A percentile compares a stretch with the other conserved stretches of the same genome.
These are phyloP conservation scores for Aureobasidium sp. DNA, from an alignment of 2,329 filamentous ascomycete species.

Conservation along the genomic window DNA sequence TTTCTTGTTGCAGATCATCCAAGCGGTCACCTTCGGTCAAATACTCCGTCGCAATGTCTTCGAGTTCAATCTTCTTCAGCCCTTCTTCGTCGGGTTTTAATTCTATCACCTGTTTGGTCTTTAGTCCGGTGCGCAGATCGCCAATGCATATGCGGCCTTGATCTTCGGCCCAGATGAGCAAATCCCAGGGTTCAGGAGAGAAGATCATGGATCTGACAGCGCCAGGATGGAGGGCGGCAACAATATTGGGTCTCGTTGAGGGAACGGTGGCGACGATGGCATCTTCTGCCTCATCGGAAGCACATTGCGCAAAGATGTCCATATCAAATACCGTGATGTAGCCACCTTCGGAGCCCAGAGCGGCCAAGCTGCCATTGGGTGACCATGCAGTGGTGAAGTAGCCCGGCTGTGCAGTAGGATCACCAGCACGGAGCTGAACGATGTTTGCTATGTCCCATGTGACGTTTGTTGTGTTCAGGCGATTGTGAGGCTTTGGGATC, in stretches of 20 bases:
- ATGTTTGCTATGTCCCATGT: conserved; percentile 38
- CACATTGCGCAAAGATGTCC: conserved; percentile 30
- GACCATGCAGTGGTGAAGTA: conserved; percentile 78
- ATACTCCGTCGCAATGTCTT: conserved; percentile 24
- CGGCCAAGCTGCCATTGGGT: conserved; percentile 61
- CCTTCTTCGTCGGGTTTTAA: conserved; percentile 53
- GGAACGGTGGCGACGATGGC: conserved; percentile 68
- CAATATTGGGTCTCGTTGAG: conserved; percentile 61
- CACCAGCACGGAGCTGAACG: conserved; percentile 36
- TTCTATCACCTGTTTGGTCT: conserved; percentile 60
- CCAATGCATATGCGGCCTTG: conserved; percentile 68
- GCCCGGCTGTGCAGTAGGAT: conserved; percentile 37
- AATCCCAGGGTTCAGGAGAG: conserved; percentile 79
- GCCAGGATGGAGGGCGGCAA: conserved; percentile 43
- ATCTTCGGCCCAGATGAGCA: conserved; percentile 91
- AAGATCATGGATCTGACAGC: conserved; percentile 90
- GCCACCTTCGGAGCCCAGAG: conserved; percentile 73
- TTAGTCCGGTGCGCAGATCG: conserved; percentile 62
- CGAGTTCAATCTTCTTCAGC: conserved; percentile 51
- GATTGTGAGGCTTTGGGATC: conserved; percentile 33
- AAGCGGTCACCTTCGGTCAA: conserved; percentile 36
- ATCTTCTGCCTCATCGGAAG: conserved; percentile 31
- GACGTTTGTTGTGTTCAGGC: conserved; percentile 27
- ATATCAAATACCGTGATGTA: conserved; percentile 70
- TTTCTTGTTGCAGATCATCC: conserved; percentile 40